Percentiles rank a stretch among this genome's conserved stretches.
Evolutionary conservation across 192 early-diverging fungal genomes (phyloP).

Genomic region (Coemansia sp.): DNA sequence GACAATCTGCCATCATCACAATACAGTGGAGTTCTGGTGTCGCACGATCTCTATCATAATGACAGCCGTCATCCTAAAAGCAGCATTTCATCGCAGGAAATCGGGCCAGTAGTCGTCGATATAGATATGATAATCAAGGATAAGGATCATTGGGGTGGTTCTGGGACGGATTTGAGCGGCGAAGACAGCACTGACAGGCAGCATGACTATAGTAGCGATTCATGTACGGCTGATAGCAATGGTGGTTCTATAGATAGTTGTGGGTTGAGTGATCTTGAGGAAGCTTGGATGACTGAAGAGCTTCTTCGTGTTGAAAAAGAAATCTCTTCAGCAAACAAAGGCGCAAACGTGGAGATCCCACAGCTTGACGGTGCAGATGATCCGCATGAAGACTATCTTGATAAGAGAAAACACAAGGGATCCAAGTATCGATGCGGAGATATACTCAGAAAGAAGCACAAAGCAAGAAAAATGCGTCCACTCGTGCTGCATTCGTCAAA

Average conservation of each 20-base stretch:
- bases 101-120: slow-evolving; percentile 10
- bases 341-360: not conserved
- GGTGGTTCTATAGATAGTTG: not conserved
- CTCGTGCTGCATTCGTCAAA: slow-evolving; percentile 3
- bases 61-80: not conserved
- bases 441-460: not conserved
- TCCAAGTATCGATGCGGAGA: not conserved
- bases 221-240: slow-evolving; percentile 1
- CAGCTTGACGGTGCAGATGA: slow-evolving; percentile 11
- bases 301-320: not conserved
- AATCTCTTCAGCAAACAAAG: not conserved
- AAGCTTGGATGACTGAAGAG: slow-evolving; percentile 17
- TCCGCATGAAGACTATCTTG: not conserved
- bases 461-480: not conserved
- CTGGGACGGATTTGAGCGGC: not conserved
- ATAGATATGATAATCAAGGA: slow-evolving; percentile 1
- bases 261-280: slow-evolving; percentile 8
- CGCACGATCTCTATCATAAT: not conserved
- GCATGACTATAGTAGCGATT: not conserved
- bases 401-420: not conserved
- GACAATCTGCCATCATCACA: not conserved
- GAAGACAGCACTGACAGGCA: not conserved
- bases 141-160: not conserved
- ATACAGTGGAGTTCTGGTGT: not conserved
- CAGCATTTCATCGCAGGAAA: not conserved